Percentiles rank a stretch among this genome's conserved stretches.
phyloP scores from a whole-genome alignment of 2,329 filamentous ascomycete genomes.

The Davidsoniella eucalypti region DNA sequence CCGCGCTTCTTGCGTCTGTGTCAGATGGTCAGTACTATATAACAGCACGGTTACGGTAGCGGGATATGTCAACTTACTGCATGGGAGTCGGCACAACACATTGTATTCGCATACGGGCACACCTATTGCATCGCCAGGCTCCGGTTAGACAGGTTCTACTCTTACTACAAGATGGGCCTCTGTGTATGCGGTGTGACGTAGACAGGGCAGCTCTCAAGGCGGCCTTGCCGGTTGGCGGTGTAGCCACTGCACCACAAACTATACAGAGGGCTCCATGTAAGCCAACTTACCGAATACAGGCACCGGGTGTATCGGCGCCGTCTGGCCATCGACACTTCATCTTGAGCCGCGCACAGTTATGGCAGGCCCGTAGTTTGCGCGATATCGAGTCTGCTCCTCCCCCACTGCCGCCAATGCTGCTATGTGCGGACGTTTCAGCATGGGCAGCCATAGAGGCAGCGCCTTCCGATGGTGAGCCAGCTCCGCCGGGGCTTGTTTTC shows the following conservation, averaged over 20 bases:
- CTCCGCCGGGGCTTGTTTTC: too few relatives aligned
- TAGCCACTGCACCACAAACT: too few relatives aligned
- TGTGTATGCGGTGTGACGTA: too few relatives aligned
- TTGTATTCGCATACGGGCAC: constrained; percentile 20
- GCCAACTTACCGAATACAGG: constrained; percentile 17
- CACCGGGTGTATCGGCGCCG: not conserved
- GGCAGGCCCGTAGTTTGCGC: constrained; percentile 20
- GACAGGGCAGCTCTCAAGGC: too few relatives aligned
- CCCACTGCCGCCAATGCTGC: too few relatives aligned
- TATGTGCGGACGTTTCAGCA: too few relatives aligned
- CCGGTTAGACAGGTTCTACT: too few relatives aligned
- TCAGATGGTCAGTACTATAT: not conserved
- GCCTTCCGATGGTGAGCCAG: too few relatives aligned
- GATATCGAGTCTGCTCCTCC: not conserved
- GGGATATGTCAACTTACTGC: constrained; percentile 13
- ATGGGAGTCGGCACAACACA: constrained; percentile 21
- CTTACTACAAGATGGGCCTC: too few relatives aligned
- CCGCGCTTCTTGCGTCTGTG: constrained; percentile 20
- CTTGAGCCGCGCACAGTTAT: constrained; percentile 21
- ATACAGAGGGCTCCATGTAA: not conserved
- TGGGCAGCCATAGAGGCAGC: too few relatives aligned
- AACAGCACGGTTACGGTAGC: not conserved
- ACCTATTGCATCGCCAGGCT: constrained; percentile 16
- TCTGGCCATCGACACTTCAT: constrained; percentile 23
- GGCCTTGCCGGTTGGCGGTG: too few relatives aligned